phyloP scores from a whole-genome alignment of 140 eudicot species.

The Erigeron philadelphicus region DNA sequence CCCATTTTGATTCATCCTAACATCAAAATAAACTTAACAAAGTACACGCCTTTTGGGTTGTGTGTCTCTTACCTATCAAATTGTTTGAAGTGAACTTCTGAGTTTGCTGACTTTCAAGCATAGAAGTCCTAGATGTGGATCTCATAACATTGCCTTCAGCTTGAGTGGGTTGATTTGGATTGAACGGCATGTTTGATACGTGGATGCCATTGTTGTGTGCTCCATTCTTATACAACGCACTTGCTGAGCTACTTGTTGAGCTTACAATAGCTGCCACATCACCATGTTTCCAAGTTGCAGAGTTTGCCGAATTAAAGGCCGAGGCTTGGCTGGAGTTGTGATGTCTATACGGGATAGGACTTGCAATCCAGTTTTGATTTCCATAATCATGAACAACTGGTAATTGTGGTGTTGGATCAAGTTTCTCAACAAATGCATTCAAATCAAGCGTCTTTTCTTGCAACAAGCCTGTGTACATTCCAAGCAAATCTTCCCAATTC shows the following conservation, averaged over 20 bases:
- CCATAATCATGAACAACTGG: not conserved
- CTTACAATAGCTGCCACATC: conserved; percentile 32
- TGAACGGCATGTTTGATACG: conserved; percentile 1
- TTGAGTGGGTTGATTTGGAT: conserved; percentile 20
- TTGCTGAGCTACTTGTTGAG: not conserved
- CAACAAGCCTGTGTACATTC: conserved; percentile 42
- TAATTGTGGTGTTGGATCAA: conserved; percentile 8
- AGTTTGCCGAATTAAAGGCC: conserved; percentile 14
- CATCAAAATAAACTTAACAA: not conserved
- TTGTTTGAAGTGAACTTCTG: conserved; percentile 13
- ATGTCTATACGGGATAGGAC: not conserved
- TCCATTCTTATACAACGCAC: not conserved
- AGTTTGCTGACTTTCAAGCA: conserved; percentile 13
- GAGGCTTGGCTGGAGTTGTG: conserved; percentile 4
- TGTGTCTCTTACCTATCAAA: conserved; percentile 15
- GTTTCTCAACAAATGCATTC: conserved; percentile 12
- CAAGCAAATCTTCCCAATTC: conserved; percentile 49
- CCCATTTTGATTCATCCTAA: not conserved
- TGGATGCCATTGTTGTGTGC: conserved; percentile 14
- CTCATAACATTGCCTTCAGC: conserved; percentile 12
- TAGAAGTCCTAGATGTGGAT: conserved; percentile 10
- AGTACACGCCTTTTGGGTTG: conserved; percentile 20
- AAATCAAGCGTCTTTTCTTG: conserved; percentile 24
- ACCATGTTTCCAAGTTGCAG: conserved; percentile 30
- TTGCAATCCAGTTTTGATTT: not conserved